Base-by-base conservation (phyloP, 2,329 filamentous ascomycete species). In the Sclerotinia borealis region DNA sequence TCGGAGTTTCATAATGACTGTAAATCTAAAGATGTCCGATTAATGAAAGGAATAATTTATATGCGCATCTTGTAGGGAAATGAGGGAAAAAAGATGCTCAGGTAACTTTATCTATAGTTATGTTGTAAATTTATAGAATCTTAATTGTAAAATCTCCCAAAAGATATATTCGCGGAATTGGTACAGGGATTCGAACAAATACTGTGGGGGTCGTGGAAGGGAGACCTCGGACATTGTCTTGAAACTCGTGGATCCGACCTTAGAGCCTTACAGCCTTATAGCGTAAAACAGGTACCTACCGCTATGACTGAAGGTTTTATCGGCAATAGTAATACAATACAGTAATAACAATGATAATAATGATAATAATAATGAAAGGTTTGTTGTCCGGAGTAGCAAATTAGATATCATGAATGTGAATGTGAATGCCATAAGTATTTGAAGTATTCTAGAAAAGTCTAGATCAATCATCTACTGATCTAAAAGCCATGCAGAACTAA, bases 1-100 rank as follows among this genome's bases (percentile, higher is more conserved):
- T 25, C 60, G 60, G 15, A 58, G 19, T 49, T 62, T 58, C 60
- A 62, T 62, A 39, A 36, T 62, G 51, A 39, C 5, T 22, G 51
- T 31, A 43, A 52, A 60, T 31, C 52, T 37, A 27, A 54, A 55
- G 17, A 25, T 37, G 31, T 34, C 25, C 41, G 29, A 9, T 3
- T 17, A 34, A 22, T 25, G 15, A 31, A 9, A 22, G 17, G 19
- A 58, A 47, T 1, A n/a, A 58, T 31, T 19, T 62, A 58, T 56
- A 31, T n/a, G 51, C 60, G 25, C 60, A 62, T 62, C 9, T 17
- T 56, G 8, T 49, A 55, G 22, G 11, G 15, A 55, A 34, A 36
- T 36, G 41, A 51, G 43, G n/a, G 5, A 17, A 22, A 19, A 39
- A 6, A 41, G 6, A 41, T 11, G 41, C n/a, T 7, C 34, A 52